Percentiles rank a stretch among this genome's conserved stretches.
Conservation (phyloP, 2,329 filamentous ascomycete species). For the Dryadomyces sulphureus region DNA sequence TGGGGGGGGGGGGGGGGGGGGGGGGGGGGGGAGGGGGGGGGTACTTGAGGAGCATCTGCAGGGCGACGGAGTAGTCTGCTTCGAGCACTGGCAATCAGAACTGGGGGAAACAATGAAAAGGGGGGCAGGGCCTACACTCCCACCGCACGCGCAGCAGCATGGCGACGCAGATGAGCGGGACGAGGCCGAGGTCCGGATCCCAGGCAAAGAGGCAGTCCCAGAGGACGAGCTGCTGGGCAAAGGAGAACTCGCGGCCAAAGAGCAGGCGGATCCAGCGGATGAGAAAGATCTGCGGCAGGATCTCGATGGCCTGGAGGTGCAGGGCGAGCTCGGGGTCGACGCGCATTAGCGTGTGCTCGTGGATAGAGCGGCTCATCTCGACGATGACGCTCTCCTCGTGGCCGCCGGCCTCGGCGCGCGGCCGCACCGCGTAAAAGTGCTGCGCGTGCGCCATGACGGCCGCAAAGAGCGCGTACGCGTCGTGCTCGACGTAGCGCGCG, state of each 20-base stretch:
- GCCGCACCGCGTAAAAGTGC: slow-evolving; percentile 68
- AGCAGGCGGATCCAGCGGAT: slow-evolving; percentile 91
- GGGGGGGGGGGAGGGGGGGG: slow-evolving; percentile 45
- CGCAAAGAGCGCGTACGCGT: slow-evolving; percentile 75
- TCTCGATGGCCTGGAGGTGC: slow-evolving; percentile 70
- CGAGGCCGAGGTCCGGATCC: slow-evolving; percentile 62
- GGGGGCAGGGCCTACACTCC: slow-evolving; percentile 49
- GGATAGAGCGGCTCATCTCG: slow-evolving; percentile 71
- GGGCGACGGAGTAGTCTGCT: slow-evolving; percentile 73
- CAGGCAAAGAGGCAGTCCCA: slow-evolving; percentile 90
- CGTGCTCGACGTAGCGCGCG: slow-evolving; percentile 66
- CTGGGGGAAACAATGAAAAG: background rate
- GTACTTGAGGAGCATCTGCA: slow-evolving; percentile 75
- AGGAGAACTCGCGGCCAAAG: slow-evolving; percentile 86
- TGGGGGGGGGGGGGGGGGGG: slow-evolving; percentile 48
- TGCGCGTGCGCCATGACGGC: slow-evolving; percentile 79
- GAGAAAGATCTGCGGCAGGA: slow-evolving; percentile 91
- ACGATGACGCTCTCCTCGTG: slow-evolving; percentile 52
- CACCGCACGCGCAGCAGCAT: slow-evolving; percentile 89
- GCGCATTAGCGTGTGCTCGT: slow-evolving; percentile 61
- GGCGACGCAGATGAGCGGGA: slow-evolving; percentile 83
- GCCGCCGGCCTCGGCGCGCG: slow-evolving; percentile 16
- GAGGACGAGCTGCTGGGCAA: slow-evolving; percentile 66
- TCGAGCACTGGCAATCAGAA: slow-evolving; percentile 47
- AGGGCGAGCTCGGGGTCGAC: slow-evolving; percentile 28